These are phyloP conservation scores for Pichia paraexigua DNA, from an alignment of 805 yeast genomes.

Conservation along the genomic window DNA sequence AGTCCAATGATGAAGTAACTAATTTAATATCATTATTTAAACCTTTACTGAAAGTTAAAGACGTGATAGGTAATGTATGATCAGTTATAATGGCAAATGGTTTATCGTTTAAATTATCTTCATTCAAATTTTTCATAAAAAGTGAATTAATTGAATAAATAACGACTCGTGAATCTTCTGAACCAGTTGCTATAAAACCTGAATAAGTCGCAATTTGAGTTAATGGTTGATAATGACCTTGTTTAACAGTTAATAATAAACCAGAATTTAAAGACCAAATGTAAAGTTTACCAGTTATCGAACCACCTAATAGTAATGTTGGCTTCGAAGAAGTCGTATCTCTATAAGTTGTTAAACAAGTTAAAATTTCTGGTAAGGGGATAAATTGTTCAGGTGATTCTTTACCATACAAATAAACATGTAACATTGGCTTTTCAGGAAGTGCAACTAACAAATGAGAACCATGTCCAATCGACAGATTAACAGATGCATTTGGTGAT, in stretches of 20 bases:
- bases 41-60: slow-evolving; percentile 38
- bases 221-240: slow-evolving; percentile 78
- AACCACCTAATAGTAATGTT: slow-evolving; percentile 66
- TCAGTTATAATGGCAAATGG: slow-evolving; percentile 56
- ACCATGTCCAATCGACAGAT: slow-evolving; percentile 40
- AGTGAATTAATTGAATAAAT: slow-evolving; percentile 46
- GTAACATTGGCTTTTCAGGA: slow-evolving; percentile 63
- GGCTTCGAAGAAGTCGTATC: slow-evolving; percentile 13
- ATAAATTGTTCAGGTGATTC: slow-evolving; percentile 69
- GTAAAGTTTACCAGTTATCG: slow-evolving; percentile 67
- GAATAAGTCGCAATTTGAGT: slow-evolving; percentile 53
- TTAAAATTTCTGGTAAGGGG: slow-evolving; percentile 75
- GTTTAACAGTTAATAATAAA: slow-evolving; percentile 57
- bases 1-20: slow-evolving; percentile 64
- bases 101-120: slow-evolving; percentile 32
- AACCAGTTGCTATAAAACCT: slow-evolving; percentile 65
- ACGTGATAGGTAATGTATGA: slow-evolving; percentile 43
- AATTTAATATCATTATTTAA: slow-evolving; percentile 50
- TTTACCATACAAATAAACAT: slow-evolving; percentile 63
- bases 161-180: slow-evolving; percentile 70
- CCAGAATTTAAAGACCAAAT: slow-evolving; percentile 86
- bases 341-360: slow-evolving; percentile 37
- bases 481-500: slow-evolving; percentile 36
- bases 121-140: slow-evolving; percentile 2
- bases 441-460: slow-evolving; percentile 57